Base-by-base conservation (phyloP, 176 grass and related monocot species). In the Zea mays region DNA sequence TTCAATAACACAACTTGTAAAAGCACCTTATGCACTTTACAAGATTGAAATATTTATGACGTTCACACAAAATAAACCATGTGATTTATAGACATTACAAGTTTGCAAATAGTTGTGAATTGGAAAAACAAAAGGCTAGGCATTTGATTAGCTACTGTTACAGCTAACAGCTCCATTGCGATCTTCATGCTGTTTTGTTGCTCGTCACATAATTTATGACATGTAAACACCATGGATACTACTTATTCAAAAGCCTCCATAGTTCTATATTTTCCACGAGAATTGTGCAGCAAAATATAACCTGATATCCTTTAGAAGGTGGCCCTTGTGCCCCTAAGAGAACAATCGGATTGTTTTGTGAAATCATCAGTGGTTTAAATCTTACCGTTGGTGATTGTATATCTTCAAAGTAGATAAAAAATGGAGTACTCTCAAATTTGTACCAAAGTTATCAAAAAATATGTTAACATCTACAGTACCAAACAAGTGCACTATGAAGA, bases 1-100 rank as follows among this genome's bases (percentile, higher is more conserved):
- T 82, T 54, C 42, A 74, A 52, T 16, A 33, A 62, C 73, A 62
- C 12, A 76, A 81, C 19, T 66, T 65, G 34, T 45, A 54, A 1
- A 11, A 41, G 36, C 44, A 8, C 40, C 62, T 20, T 48, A 45
- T 46, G n/a, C 19, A 50, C 41, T 66, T 27, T 1, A 27, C 27
- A 27, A 27, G 27, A 0, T 27, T 27, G 27, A 27, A 27, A 27
- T 27, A 27, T 27, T 78, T 21, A 56, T 48, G 52, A 3, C 5
- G 9, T 35, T 71, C 10, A 62, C 56, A 75, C 21, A 68, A 68
- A 76, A n/a, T 63, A 77, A 48, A 5, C 4, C 66, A 2, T 68
- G 19, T 59, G 8, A 10, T 20, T 14, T 44, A n/a, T 34, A 55
- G 36, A 58, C 33, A 57, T 69, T 57, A 69, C n/a, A 67, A 79